Base-by-base conservation (phyloP, 192 early-diverging fungal species). In the Oehlia diaphana region DNA sequence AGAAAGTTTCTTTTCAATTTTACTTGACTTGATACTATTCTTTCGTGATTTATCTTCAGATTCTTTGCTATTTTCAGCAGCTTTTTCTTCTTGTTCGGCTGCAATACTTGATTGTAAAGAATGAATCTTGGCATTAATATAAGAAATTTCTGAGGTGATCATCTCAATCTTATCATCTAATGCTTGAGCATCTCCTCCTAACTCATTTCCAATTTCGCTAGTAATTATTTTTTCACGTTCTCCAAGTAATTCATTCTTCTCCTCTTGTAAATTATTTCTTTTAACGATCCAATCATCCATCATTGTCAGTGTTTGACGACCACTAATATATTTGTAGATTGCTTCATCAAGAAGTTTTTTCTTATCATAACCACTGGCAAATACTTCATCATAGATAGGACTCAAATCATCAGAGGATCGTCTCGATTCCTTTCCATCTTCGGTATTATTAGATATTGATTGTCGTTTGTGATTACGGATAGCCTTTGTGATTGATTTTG, bases 141-240 rank as follows among this genome's bases (percentile, higher is more conserved):
- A 89, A n/a, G 84, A 62, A n/a, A 92, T 84, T 65, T 91, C 90
- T 9, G 87, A 88, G 58, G 83, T 83, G n/a, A 92, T 87, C 71
- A 88, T 80, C 23, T 87, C 85, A 63, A 92, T 78, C 8, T 86
- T 84, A 39, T 90, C 90, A 75, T 92, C 90, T 80, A 91, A 85
- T 42, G 26, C 26, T 26, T 26, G 26, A 26, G 83, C 72, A 9
- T 83, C 73, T 5, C 82, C 79, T 4, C 75, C 81, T 63, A 80
- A 79, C 21, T 80, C 67, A 26, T 79, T 47, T 21, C 77, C 82
- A 62, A 67, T 47, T 71, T 63, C 81, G 39, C 63, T 63, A 19
- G 79, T 66, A 19, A 88, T 80, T 14, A 89, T 80, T 26, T 81
- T 80, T 31, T 86, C 81, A 35, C 90, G 85, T 69, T 92, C 88